phyloP scores from a whole-genome alignment of 106 monocot species.

The Apostasia ramifera region DNA sequence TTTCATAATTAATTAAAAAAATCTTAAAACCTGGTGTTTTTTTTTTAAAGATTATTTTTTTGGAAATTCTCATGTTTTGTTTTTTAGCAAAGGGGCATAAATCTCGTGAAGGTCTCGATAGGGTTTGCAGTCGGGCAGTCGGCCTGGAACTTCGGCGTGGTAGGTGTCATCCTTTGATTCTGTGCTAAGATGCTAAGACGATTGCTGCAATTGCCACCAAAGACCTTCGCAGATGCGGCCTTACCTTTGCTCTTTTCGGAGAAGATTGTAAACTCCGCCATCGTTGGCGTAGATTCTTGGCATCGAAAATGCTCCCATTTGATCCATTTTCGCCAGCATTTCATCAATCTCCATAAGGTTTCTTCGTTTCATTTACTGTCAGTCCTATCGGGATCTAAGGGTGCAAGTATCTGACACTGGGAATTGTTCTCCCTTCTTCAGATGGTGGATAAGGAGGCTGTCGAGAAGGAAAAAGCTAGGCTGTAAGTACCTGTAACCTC shows the following conservation, averaged over 20 bases:
- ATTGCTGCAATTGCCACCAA: conserved; percentile 14
- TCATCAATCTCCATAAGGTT: conserved; percentile 52
- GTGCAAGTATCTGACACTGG: background rate
- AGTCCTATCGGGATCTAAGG: background rate
- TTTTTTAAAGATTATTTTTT: too few species aligned
- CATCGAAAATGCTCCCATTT: conserved; percentile 3
- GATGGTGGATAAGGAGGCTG: conserved; percentile 46
- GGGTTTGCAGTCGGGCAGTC: too few species aligned
- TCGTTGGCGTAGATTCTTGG: background rate
- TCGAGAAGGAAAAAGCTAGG: conserved; percentile 48
- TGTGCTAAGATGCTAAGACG: conserved; percentile 29
- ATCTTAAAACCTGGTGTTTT: too few species aligned
- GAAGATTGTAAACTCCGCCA: conserved; percentile 1
- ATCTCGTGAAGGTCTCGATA: too few species aligned
- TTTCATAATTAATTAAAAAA: too few species aligned
- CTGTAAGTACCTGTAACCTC: conserved; percentile 26
- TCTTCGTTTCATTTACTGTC: background rate
- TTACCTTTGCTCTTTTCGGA: background rate
- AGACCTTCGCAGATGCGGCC: conserved; percentile 8
- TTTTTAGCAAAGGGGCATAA: too few species aligned
- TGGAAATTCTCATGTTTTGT: too few species aligned
- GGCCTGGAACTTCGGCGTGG: too few species aligned
- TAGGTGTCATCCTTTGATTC: background rate
- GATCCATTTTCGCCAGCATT: conserved; percentile 19
- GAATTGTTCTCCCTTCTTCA: conserved; percentile 6